phyloP scores from a whole-genome alignment of 2,329 filamentous ascomycete species.

The Microascus cirrosus region DNA sequence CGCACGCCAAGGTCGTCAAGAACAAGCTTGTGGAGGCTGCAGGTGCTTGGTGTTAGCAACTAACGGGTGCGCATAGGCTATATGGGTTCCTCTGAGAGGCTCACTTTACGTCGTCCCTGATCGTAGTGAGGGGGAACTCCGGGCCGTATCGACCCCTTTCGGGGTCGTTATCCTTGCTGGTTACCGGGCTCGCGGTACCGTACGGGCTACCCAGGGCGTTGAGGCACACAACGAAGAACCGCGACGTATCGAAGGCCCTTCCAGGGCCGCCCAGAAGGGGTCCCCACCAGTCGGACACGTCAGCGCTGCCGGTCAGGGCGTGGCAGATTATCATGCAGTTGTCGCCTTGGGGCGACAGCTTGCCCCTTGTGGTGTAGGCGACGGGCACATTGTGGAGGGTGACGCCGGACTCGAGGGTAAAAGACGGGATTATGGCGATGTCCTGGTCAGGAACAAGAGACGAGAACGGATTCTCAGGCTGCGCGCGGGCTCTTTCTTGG shows the following conservation, averaged over 20 bases:
- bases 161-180: slow-evolving; percentile 70
- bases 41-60: not conserved
- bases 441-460: slow-evolving; percentile 78
- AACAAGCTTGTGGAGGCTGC: slow-evolving; percentile 65
- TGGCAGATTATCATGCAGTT: slow-evolving; percentile 73
- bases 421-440: slow-evolving; percentile 76
- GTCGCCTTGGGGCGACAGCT: slow-evolving; percentile 44
- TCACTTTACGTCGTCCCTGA: slow-evolving; percentile 90
- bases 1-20: slow-evolving; percentile 71
- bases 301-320: slow-evolving; percentile 73
- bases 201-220: slow-evolving; percentile 81
- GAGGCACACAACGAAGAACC: slow-evolving; percentile 79
- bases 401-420: slow-evolving; percentile 87
- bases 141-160: slow-evolving; percentile 75
- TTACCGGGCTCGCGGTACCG: slow-evolving; percentile 79
- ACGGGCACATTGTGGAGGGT: slow-evolving; percentile 66
- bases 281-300: slow-evolving; percentile 84
- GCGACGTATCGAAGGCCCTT: slow-evolving; percentile 67
- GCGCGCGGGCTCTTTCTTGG: slow-evolving; percentile 53
- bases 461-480: slow-evolving; percentile 88
- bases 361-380: slow-evolving; percentile 56
- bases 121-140: slow-evolving; percentile 91
- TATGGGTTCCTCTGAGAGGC: slow-evolving; percentile 17
- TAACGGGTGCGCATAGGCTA: not conserved
- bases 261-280: slow-evolving; percentile 68